Percentiles rank a stretch among this genome's conserved stretches.
These are phyloP conservation scores for Cryphonectria japonica DNA, from an alignment of 2,329 filamentous ascomycete species.

Conservation along the genomic window DNA sequence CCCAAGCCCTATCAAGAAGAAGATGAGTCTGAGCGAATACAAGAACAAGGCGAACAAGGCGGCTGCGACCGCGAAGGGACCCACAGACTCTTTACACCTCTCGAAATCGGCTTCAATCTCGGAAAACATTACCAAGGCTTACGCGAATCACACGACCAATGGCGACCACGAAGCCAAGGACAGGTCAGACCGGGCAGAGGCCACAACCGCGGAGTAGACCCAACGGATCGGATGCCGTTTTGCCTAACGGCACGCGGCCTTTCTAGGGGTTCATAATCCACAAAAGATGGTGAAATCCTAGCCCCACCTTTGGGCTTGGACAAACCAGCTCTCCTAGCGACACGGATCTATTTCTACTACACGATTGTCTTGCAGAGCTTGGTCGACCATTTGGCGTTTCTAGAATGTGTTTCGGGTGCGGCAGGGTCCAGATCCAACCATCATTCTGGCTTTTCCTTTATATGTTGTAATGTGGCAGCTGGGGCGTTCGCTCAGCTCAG, in stretches of 20 bases:
- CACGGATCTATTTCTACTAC: not conserved
- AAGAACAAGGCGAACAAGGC: constrained; percentile 62
- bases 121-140: constrained; percentile 34
- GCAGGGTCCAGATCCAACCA: not conserved
- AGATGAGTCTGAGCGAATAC: constrained; percentile 69
- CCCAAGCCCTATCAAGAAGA: constrained; percentile 68
- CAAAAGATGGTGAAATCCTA: not conserved
- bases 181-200: constrained; percentile 2
- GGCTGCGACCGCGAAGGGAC: constrained; percentile 38
- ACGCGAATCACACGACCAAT: constrained; percentile 34
- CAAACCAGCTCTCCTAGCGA: not conserved
- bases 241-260: not conserved
- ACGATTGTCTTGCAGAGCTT: not conserved
- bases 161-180: constrained; percentile 23
- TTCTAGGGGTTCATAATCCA: not conserved
- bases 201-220: not conserved
- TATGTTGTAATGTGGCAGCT: constrained; percentile 23
- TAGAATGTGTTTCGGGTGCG: not conserved
- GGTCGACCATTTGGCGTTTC: not conserved
- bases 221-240: constrained; percentile 5
- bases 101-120: constrained; percentile 43
- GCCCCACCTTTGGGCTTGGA: not conserved
- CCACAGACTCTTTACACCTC: constrained; percentile 40
- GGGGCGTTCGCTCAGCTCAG: constrained; percentile 13
- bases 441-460: constrained; percentile 10